Base-by-base conservation (phyloP, 352 stramenopile genomes). In the Peronospora farinosa region DNA sequence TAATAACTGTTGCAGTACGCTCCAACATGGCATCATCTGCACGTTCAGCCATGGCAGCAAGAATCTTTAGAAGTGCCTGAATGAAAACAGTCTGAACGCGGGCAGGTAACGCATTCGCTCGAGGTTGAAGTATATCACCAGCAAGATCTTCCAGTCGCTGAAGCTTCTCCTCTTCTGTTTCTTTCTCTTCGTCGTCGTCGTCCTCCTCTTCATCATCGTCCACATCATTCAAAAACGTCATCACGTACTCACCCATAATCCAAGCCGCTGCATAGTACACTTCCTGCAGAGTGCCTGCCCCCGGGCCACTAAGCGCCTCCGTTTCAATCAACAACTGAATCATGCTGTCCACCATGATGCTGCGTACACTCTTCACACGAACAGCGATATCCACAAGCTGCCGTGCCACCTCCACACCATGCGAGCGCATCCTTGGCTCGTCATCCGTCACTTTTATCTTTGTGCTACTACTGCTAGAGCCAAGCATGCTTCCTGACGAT, bases 211-310 rank as follows among this genome's bases (percentile, higher is more conserved):
- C 79, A 2, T 84, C 79, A 3, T 84, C 66, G 5, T 91, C 65
- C 17, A 91, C 63, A 52, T 94, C 82, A 47, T 96, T 86, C 17
- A 92, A 57, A 55, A 88, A 93, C 55, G 97, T 81, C 47, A 92
- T 81, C 17, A 95, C 73, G 32, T 99, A 99, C 72, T 99, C 97
- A 38, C 96, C 96, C 0, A 96, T 89, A 68, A 99, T 98, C 93
- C 94, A 99, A 17, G 95, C 95, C 9, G 96, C 89, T 3, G 95
- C 96, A 50, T 88, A 95, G 38, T 97, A 85, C 27, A 99, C 91
- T 57, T 98, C 84, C 19, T 85, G 83, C 32, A 98, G 78, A 13
- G 93, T 96, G 19, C 83, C 62, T 17, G 78, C 73, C 21, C 80
- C 76, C 5, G 80, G 76, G 1, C 77, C 73, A 41, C 72, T 90